Base-by-base conservation (phyloP, 1,139 yeast genomes). In the Scheffersomyces quercinus region DNA sequence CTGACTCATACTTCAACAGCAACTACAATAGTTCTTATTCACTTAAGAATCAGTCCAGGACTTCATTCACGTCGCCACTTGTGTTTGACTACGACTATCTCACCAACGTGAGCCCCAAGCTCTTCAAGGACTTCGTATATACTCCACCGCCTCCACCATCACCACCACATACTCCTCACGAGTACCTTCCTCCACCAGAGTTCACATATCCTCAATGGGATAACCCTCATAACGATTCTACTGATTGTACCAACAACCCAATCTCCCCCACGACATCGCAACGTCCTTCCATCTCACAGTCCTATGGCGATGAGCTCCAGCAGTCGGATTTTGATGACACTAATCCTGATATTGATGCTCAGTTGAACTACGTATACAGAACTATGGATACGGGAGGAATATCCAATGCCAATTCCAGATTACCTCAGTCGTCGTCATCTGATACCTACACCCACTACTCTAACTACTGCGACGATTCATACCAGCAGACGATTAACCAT, bases 61-160 rank as follows among this genome's bases (percentile, higher is more conserved):
- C 47, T 16, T 46, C 50, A n/a, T 60, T 61, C 52, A 64, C 71
- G 2, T 73, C 73, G 0, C 78, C 79, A 6, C 59, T 74, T 51
- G 78, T 74, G 24, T 74, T 72, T 50, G 79, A 73, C 54, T 72
- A 70, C 49, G 69, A 69, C 40, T 73, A 73, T 46, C 55, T 73
- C 32, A 60, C 71, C n/a, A 60, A 65, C 43, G 59, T 55, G 20
- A 70, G 70, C 48, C 75, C 77, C 7, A 67, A 64, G 44, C 52
- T 73, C 28, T 74, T 74, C 56, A 70, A 67, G 45, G 64, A 70
- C 39, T 72, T 58, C 48, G 59, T 60, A 32, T 73, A 64, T 49
- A 59, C 55, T 29, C 70, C 71, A 6, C 64, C 64, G 11, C 55
- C 59, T n/a, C 48, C 48, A 15, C 50, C 44, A 24, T 42, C 41